Conservation (phyloP, 495 filamentous ascomycete genomes). For the Penicillium dipodomyicola region DNA sequence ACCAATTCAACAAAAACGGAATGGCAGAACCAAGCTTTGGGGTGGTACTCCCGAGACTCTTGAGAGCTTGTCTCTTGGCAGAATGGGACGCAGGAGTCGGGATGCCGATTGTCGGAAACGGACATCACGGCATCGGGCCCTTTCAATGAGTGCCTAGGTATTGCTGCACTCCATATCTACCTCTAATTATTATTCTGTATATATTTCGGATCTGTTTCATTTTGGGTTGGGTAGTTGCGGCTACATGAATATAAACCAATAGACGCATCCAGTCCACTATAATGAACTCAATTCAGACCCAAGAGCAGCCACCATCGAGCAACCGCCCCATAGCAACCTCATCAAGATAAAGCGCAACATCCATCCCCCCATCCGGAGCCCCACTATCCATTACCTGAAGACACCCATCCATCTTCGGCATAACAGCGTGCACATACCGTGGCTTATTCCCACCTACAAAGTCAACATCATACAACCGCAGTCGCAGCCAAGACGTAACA, state of each 20-base stretch:
- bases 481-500: conserved; percentile 32
- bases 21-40: conserved; percentile 33
- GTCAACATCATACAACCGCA: conserved; percentile 30
- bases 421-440: conserved; percentile 26
- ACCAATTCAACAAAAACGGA: conserved; percentile 30
- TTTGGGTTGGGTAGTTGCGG: neutral
- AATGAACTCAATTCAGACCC: neutral
- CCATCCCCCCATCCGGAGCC: conserved; percentile 24
- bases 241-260: neutral
- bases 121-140: conserved; percentile 17
- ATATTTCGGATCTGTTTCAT: neutral
- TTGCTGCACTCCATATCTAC: neutral
- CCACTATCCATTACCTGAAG: conserved; percentile 28
- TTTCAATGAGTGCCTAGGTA: conserved; percentile 21
- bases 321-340: conserved; percentile 29
- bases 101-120: conserved; percentile 31
- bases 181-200: neutral
- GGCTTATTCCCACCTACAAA: conserved; percentile 21
- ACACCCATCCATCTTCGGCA: conserved; percentile 29
- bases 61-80: conserved; percentile 41
- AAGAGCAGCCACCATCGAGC: conserved; percentile 9
- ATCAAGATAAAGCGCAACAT: conserved; percentile 28
- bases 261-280: neutral
- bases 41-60: conserved; percentile 43
- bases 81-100: conserved; percentile 40